A percentile compares a stretch with the other conserved stretches of the same genome.
Conservation (phyloP, 225 moss, liverwort and hornwort species). For the Rhytidiadelphus loreus region DNA sequence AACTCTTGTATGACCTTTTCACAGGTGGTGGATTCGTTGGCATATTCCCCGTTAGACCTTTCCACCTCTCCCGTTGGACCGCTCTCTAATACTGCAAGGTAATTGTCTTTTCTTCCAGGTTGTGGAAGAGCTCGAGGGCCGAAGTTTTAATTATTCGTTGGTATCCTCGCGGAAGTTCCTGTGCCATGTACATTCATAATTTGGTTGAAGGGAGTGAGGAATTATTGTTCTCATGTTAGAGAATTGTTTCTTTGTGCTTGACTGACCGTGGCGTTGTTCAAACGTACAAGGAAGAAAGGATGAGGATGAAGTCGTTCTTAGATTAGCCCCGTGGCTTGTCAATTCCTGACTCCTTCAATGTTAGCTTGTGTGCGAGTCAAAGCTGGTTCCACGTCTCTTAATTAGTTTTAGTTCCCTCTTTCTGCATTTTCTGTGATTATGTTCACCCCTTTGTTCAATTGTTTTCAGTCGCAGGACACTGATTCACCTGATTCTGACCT, state of each 20-base stretch:
- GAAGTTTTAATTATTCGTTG: not conserved
- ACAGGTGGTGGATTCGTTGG: slow-evolving; percentile 86
- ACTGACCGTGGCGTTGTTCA: not conserved
- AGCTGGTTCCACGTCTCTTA: not conserved
- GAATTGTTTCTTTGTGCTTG: not conserved
- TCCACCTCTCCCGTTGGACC: slow-evolving; percentile 91
- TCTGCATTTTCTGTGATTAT: not conserved
- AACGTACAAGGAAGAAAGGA: not conserved
- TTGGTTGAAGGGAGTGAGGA: not conserved
- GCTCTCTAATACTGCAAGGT: slow-evolving; percentile 92
- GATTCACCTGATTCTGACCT: slow-evolving; percentile 94
- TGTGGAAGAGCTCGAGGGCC: not conserved
- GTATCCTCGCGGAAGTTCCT: not conserved
- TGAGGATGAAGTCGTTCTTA: not conserved
- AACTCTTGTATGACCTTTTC: not conserved
- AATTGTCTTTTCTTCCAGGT: not conserved
- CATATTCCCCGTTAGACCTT: slow-evolving; percentile 55
- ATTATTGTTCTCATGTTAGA: not conserved
- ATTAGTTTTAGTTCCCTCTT: not conserved
- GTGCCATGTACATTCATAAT: not conserved
- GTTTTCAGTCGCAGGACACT: slow-evolving; percentile 92
- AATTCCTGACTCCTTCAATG: not conserved
- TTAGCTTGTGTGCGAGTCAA: not conserved
- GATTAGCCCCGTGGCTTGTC: not conserved
- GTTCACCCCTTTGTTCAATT: slow-evolving; percentile 17